Conservation (phyloP, 208 protist species). For the Trypanosomatidae sp. region DNA sequence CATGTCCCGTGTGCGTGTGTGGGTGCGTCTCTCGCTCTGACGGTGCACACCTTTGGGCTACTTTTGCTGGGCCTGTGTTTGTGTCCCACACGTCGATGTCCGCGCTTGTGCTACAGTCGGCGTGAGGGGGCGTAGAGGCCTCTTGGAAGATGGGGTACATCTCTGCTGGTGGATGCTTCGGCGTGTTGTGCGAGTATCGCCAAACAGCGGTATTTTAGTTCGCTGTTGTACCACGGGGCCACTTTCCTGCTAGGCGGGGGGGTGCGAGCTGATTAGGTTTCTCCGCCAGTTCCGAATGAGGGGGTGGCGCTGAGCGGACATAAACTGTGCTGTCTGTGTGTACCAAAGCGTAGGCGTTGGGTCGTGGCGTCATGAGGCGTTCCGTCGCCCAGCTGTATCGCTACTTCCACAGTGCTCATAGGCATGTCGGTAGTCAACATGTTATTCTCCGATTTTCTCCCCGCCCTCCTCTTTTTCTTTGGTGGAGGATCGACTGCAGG, state of each 20-base stretch:
- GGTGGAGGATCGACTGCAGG: neutral
- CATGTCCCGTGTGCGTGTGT: neutral
- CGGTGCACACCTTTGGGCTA: neutral
- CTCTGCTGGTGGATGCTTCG: slow-evolving; percentile 4
- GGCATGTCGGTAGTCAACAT: neutral
- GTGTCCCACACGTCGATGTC: neutral
- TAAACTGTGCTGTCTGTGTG: neutral
- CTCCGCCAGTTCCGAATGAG: neutral
- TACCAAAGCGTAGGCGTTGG: neutral
- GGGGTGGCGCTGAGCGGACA: neutral
- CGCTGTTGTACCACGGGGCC: neutral
- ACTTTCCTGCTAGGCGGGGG: neutral
- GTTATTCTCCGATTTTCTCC: neutral
- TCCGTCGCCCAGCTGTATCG: neutral
- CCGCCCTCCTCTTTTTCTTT: neutral
- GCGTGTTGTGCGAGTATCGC: neutral
- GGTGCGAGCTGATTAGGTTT: neutral
- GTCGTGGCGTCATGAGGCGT: neutral
- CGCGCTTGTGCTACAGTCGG: neutral
- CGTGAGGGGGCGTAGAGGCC: neutral
- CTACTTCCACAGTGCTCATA: neutral
- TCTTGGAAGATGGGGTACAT: neutral
- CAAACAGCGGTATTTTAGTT: neutral
- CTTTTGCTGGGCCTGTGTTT: slow-evolving; percentile 2
- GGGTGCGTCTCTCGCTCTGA: neutral